These are phyloP conservation scores for Eimeria necatrix DNA, from an alignment of 169 alveolate species.

Conservation along the genomic window DNA sequence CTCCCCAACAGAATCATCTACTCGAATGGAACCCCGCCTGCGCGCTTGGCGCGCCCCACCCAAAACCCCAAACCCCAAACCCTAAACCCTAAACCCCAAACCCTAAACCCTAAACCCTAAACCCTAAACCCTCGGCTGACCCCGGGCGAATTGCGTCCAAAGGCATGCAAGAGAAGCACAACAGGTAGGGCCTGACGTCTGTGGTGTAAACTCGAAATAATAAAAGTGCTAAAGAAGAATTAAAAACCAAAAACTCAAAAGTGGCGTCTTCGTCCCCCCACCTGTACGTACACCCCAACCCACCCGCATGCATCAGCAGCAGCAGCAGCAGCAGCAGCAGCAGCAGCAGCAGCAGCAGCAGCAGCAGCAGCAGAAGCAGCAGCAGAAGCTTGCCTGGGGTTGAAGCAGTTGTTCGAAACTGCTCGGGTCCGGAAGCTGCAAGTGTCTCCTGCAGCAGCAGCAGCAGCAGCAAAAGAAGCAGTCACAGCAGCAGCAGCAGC, in stretches of 20 bases:
- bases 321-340: background rate
- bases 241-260: slow-evolving; percentile 16
- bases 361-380: background rate
- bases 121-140: slow-evolving; percentile 2
- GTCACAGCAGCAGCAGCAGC: background rate
- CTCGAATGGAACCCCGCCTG: no score
- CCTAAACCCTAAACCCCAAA: no score
- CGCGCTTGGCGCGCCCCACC: no score
- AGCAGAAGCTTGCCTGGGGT: slow-evolving; percentile 47
- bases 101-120: no score
- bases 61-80: no score
- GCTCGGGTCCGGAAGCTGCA: slow-evolving; percentile 29
- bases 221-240: slow-evolving; percentile 60
- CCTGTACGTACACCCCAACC: background rate
- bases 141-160: slow-evolving; percentile 62
- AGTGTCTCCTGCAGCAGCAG: slow-evolving; percentile 56
- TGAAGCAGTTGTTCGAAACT: slow-evolving; percentile 56
- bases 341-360: background rate
- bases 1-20: no score
- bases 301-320: background rate
- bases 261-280: slow-evolving; percentile 46
- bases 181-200: slow-evolving; percentile 66
- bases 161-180: slow-evolving; percentile 72
- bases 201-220: slow-evolving; percentile 36
- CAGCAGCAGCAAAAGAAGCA: slow-evolving; percentile 23